A percentile compares a stretch with the other conserved stretches of the same genome.
phyloP scores from a whole-genome alignment of 257 asterid genomes.

The Forsythia viridissima region DNA sequence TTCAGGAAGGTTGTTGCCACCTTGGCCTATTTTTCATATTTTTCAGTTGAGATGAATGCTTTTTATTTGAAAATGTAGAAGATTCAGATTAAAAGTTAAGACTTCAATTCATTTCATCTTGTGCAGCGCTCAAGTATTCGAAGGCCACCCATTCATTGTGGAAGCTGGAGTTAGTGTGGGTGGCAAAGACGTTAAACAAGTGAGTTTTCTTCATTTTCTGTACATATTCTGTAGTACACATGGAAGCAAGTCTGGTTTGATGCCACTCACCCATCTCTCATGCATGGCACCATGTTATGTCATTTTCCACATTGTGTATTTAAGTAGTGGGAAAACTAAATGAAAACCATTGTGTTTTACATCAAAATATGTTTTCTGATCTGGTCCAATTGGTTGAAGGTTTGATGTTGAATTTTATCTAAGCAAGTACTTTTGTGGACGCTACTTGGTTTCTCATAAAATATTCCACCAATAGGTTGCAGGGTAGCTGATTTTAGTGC shows the following conservation, averaged over 20 bases:
- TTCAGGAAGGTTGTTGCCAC: slow-evolving; percentile 75
- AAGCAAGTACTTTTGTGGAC: neutral
- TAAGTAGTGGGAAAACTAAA: neutral
- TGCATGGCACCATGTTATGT: neutral
- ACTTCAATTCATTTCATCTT: slow-evolving; percentile 21
- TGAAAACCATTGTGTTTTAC: neutral
- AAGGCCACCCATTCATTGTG: slow-evolving; percentile 92
- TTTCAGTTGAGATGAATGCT: neutral
- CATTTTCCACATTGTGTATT: neutral
- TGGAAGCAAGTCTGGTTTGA: neutral
- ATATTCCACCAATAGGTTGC: neutral
- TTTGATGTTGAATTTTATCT: neutral
- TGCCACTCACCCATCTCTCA: neutral
- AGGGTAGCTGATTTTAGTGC: neutral
- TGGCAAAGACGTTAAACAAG: slow-evolving; percentile 91
- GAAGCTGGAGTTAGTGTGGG: slow-evolving; percentile 96
- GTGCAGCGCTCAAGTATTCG: slow-evolving; percentile 88
- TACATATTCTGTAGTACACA: neutral
- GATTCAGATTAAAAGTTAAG: slow-evolving; percentile 2
- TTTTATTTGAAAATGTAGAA: slow-evolving; percentile 12
- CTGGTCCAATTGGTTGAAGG: neutral
- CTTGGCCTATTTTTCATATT: neutral
- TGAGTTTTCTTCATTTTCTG: slow-evolving; percentile 37
- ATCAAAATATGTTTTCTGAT: neutral
- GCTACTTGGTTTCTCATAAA: neutral